Conservation (phyloP, 257 asterid species). For the Misopates orontium region DNA sequence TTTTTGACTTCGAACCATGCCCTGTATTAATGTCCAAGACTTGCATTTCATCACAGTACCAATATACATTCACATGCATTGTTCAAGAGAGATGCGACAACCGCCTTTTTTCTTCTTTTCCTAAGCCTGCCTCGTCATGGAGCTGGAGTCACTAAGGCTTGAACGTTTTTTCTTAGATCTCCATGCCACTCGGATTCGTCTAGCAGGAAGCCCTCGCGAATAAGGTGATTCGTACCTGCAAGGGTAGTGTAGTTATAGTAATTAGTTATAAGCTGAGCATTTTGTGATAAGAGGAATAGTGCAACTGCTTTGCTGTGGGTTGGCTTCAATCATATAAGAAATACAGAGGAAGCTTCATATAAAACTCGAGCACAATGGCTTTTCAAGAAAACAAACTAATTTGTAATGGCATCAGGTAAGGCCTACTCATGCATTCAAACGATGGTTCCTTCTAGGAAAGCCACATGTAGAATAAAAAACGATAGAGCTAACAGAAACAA, state of each 20-base stretch:
- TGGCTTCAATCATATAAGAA: too few species aligned
- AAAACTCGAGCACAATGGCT: not conserved
- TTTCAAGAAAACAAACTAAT: not conserved
- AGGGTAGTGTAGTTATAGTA: not conserved
- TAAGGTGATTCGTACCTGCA: constrained; percentile 80
- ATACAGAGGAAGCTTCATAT: not conserved
- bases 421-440: too few species aligned
- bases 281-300: not conserved
- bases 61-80: too few species aligned
- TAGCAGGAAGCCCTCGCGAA: constrained; percentile 72
- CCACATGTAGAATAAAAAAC: not conserved
- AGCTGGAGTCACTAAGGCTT: constrained; percentile 41
- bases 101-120: too few species aligned
- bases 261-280: too few species aligned
- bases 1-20: too few species aligned
- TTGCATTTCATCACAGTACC: too few species aligned
- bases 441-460: too few species aligned
- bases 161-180: constrained; percentile 69
- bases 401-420: not conserved
- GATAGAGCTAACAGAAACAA: not conserved
- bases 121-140: too few species aligned
- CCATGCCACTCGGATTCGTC: constrained; percentile 83
- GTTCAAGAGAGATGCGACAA: too few species aligned
- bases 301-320: not conserved
- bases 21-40: too few species aligned